Evolutionary conservation across 1,139 yeast species (phyloP), one percentile per base, ranked within the genome.

Genomic region (Candida pseudocylindracea): DNA sequence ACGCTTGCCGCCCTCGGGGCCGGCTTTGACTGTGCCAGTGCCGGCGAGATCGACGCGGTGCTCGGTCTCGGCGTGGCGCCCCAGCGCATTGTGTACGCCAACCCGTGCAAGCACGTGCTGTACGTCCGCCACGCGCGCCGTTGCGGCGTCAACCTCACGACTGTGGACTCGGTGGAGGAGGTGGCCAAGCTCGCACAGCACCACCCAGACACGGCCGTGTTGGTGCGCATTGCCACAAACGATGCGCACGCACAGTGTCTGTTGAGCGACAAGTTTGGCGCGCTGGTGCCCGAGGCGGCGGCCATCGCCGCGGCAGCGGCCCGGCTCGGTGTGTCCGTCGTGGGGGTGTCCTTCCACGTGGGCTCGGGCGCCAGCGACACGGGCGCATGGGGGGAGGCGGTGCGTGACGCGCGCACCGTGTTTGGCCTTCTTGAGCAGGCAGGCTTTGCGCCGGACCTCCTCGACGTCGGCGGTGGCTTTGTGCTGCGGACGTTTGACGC

Each of bases 381-480:
- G 37, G 53, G 57, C 32, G 66, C 91, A 8, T 66, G 80, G 42
- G 60, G 59, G 38, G 67, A 67, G 40, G 94, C 96, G 1, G 67
- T 81, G 32, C 51, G 55, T 37, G 93, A 83, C 45, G 68, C 94
- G 2, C 66, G 71, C 35, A 38, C 42, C 7, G 68, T 85, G n/a
- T 85, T 85, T 49, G 75, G 74, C 39, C 48, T 53, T 36, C 88
- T 72, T 4, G 45, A 49, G 12, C 44, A 50, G 11, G 39, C 57
- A 31, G 76, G 76, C 5, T 55, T 60, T 37, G 42, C 54, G 12
- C 55, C 75, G 65, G 45, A 55, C 28, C 48, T 72, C 26, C 61
- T 81, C 39, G 98, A 88, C 48, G 73, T 88, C 41, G 98, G 98
- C 35, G 98, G 98, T 29, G 98, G 98, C 0, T 85, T 85, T 51